Base-by-base conservation (phyloP, 257 asterid genomes). In the Henckelia pumila region DNA sequence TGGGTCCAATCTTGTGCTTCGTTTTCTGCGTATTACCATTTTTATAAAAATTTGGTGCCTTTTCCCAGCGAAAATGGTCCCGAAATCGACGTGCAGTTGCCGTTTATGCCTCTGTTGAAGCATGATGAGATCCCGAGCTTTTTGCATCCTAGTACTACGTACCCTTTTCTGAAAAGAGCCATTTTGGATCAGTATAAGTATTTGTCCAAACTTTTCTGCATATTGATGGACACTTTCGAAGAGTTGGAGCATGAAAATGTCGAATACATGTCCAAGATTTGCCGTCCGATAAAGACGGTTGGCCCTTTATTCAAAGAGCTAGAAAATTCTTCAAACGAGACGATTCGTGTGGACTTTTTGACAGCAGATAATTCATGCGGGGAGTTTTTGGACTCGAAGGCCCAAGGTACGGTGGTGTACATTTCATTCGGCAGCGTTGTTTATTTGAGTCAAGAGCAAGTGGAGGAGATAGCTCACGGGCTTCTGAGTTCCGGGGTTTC, bases 1-100 rank as follows among this genome's bases (percentile, higher is more conserved):
- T 92, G 98, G 98, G 77, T 84, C 23, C 95, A 89, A 50, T 92
- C 95, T 9, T 83, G 86, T 61, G 92, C 95, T 1, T 71, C 88
- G 22, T 87, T 89, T 61, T 75, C 85, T 0, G 78, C 81, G n/a
- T 89, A 87, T 55, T 89, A 85, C 52, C 91, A 92, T 58, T 85
- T 61, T 22, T 55, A 53, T 16, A 67, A 85, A 5, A 59, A 61
- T 0, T 71, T 75, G 7, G 82, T 72, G 0, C 71, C 80, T 6
- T 92, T 87, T 33, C 95, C 95, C 2, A 85, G 73, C 0, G 86
- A 75, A 32, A n/a, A 82, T 0, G 72, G 80, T 0, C 89, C 86
- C 0, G 71, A 89, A 14, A 60, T 73, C 5, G 81, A 85, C 20
- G 87, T 92, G 3, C 57, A 83, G 50, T 47, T 89, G 23, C 96